phyloP scores from a whole-genome alignment of 1,139 yeast genomes.

The Pichia cactophila region DNA sequence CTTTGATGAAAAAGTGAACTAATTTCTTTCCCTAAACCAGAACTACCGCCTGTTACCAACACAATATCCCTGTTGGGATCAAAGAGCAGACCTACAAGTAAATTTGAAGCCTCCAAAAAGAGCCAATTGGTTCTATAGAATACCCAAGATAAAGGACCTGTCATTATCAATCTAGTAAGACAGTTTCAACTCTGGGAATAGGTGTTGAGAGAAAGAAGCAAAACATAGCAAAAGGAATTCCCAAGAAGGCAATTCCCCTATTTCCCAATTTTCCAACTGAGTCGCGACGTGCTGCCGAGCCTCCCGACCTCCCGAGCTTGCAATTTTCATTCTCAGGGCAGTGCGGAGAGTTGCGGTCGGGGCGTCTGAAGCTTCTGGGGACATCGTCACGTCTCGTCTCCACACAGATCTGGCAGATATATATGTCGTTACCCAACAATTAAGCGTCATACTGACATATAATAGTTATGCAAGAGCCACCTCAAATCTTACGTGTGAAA shows the following conservation, averaged over 20 bases:
- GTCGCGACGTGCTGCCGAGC: too few relatives aligned
- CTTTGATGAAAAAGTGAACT: conserved; percentile 36
- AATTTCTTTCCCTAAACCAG: conserved; percentile 70
- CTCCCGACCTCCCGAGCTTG: too few relatives aligned
- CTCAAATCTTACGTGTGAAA: conserved; percentile 69
- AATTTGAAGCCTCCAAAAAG: conserved; percentile 30
- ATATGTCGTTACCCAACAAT: background rate
- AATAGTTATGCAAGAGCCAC: conserved; percentile 27
- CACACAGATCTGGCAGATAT: background rate
- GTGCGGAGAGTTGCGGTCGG: too few relatives aligned
- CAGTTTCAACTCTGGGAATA: background rate
- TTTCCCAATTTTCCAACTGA: too few relatives aligned
- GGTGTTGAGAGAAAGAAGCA: too few relatives aligned
- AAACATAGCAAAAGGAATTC: too few relatives aligned
- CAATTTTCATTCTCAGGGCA: too few relatives aligned
- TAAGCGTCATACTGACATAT: background rate
- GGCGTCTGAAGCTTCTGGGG: background rate
- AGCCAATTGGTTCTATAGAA: conserved; percentile 28
- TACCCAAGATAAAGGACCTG: conserved; percentile 22
- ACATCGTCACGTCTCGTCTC: background rate
- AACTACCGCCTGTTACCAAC: conserved; percentile 75
- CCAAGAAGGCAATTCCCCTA: too few relatives aligned
- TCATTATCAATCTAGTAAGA: conserved; percentile 15
- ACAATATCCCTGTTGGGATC: conserved; percentile 51
- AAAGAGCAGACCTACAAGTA: conserved; percentile 42